Conservation (phyloP, 1,139 yeast genomes). For the Geotrichum siamense region DNA sequence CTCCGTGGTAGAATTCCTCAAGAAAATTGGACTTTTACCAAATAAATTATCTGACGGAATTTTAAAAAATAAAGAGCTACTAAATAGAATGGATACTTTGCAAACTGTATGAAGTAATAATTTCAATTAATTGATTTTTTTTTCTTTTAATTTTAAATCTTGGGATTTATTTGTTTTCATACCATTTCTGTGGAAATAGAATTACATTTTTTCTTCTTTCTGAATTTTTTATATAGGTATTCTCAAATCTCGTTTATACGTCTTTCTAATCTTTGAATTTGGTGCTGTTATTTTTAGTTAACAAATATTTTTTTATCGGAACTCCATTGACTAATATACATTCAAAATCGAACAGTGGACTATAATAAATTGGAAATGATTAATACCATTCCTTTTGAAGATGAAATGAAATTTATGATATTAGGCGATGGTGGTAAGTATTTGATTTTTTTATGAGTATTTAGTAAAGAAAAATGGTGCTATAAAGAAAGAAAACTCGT, state of each 20-base stretch:
- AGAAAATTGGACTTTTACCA: slow-evolving; percentile 42
- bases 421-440: slow-evolving; percentile 5
- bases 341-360: too few species aligned
- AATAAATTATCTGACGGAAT: background rate
- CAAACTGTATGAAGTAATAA: background rate
- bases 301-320: too few species aligned
- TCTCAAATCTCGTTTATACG: background rate
- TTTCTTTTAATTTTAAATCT: background rate
- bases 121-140: background rate
- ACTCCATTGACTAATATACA: too few species aligned
- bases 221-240: background rate
- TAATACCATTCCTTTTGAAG: background rate
- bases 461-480: too few species aligned
- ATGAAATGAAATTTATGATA: slow-evolving; percentile 1
- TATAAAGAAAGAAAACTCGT: too few species aligned
- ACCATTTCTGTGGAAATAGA: background rate
- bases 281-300: too few species aligned
- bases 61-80: too few species aligned
- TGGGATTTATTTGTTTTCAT: background rate
- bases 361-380: background rate
- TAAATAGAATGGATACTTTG: too few species aligned
- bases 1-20: slow-evolving; percentile 96
- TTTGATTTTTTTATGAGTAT: background rate
- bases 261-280: too few species aligned
- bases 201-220: background rate